These are phyloP conservation scores for Colletotrichum sansevieriae DNA, from an alignment of 2,329 filamentous ascomycete species.

Conservation along the genomic window DNA sequence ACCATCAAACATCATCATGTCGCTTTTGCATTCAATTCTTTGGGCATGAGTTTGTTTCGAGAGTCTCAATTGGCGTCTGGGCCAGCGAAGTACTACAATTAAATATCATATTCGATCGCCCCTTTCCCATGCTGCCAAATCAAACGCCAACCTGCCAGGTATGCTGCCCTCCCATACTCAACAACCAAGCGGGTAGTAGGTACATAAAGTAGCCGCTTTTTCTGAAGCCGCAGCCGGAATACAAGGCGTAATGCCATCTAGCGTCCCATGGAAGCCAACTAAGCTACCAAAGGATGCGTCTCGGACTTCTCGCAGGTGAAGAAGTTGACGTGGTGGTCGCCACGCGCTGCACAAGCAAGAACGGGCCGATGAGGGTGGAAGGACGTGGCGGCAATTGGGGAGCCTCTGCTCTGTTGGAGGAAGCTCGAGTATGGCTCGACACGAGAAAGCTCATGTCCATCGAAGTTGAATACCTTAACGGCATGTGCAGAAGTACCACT, in stretches of 20 bases:
- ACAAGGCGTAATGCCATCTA: slow-evolving; percentile 13
- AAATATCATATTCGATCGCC: slow-evolving; percentile 15
- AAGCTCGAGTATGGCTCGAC: slow-evolving; percentile 94
- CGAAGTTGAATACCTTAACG: slow-evolving; percentile 93
- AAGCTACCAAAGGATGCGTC: slow-evolving; percentile 39
- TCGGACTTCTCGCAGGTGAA: slow-evolving; percentile 76
- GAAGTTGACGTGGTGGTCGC: slow-evolving; percentile 91
- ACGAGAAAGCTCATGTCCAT: slow-evolving; percentile 81
- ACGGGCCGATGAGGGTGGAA: slow-evolving; percentile 97
- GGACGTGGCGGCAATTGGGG: slow-evolving; percentile 87
- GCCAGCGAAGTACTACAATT: slow-evolving; percentile 17
- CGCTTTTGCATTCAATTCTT: not conserved
- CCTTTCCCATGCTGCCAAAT: slow-evolving; percentile 18
- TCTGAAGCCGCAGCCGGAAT: slow-evolving; percentile 4
- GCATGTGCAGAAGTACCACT: slow-evolving; percentile 90
- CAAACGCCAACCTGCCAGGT: slow-evolving; percentile 37
- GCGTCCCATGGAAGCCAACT: slow-evolving; percentile 16
- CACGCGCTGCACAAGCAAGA: slow-evolving; percentile 86
- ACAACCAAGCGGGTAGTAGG: slow-evolving; percentile 26
- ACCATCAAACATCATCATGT: not conserved
- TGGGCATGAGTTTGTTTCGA: slow-evolving; percentile 11
- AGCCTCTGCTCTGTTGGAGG: slow-evolving; percentile 82
- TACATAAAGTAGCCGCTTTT: slow-evolving; percentile 31
- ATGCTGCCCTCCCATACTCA: slow-evolving; percentile 32
- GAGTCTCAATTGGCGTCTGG: slow-evolving; percentile 22